Evolutionary conservation across 164 flowering plant species (phyloP), one percentile per base, ranked within the genome.

Genomic region (Magnolia officinalis): DNA sequence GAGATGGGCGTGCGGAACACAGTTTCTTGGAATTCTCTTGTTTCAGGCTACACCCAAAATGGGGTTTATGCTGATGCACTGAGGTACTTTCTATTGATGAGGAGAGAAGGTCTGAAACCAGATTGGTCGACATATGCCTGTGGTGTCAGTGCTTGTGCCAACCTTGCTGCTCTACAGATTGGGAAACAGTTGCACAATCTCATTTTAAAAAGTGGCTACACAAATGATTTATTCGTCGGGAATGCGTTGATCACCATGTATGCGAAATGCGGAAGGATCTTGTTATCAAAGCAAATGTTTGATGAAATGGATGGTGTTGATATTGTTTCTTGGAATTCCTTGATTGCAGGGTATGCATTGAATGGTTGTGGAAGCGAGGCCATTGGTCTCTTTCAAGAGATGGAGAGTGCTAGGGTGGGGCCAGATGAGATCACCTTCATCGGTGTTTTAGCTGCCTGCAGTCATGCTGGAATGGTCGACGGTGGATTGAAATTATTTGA

Each of bases 1-100:
- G 64, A 65, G 75, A 77, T 77, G 79, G 91, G 92, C 58, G 79
- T 87, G 8, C 91, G 90, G n/a, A 93, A 92, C 79, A 18, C 81
- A 20, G 80, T 69, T 31, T 73, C 76, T 37, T 73, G 80, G 72
- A 78, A 73, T 61, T 73, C 80, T 55, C 72, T 78, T 13, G 64
- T 78, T 67, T 73, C 80, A 49, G 80, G 80, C 21, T 78, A 26
- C 13, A 67, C 80, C 67, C 80, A 74, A 72, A 72, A 75, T 21
- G 75, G 78, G 59, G 24, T 71, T n/a, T 75, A 70, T 66, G 75
- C 18, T 7, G 74, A 78, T 63, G 81, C 77, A 1, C 77, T 79
- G 8, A 65, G 24, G 59, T 20, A 75, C 67, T 75, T 75, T 37
- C 67, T 79, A 13, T 21, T 64, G 23, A 79, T 75, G 78, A 45